These are phyloP conservation scores for Penicillium sp. DNA, from an alignment of 2,329 filamentous ascomycete genomes.

Conservation along the genomic window DNA sequence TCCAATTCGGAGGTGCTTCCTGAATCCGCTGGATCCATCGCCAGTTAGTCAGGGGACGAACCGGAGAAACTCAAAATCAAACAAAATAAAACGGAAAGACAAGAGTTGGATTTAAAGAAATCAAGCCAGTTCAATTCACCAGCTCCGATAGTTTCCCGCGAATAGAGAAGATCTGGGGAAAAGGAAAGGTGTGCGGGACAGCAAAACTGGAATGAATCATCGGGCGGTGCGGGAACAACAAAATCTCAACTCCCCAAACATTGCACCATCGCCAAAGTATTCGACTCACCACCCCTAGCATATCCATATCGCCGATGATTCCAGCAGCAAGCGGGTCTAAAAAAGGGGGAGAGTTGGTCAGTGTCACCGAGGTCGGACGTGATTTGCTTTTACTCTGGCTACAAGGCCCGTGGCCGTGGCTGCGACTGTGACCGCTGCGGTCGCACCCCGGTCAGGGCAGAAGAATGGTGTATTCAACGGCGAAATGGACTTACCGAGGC, in stretches of 20 bases:
- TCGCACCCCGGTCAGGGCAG: constrained; percentile 6
- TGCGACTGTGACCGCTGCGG: constrained; percentile 6
- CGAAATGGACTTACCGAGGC: constrained; percentile 31
- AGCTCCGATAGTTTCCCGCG: background rate
- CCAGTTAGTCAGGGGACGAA: constrained; percentile 24
- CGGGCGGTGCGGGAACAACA: constrained; percentile 27
- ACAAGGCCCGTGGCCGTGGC: background rate
- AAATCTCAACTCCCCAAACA: constrained; percentile 10
- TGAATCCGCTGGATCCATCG: constrained; percentile 43
- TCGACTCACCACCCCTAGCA: constrained; percentile 33
- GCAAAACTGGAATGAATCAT: constrained; percentile 23
- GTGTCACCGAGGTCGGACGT: background rate
- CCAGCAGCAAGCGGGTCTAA: constrained; percentile 22
- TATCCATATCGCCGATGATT: constrained; percentile 23
- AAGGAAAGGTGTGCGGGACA: background rate
- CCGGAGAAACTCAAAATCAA: background rate
- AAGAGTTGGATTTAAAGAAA: background rate
- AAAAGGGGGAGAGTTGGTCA: constrained; percentile 4
- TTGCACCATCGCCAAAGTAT: constrained; percentile 30
- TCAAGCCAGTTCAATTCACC: background rate
- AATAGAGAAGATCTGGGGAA: background rate
- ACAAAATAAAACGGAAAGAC: background rate
- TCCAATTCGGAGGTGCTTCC: constrained; percentile 41
- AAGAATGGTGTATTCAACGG: background rate
- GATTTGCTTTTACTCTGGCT: constrained; percentile 3